Percentiles rank a stretch among this genome's conserved stretches.
Conservation (phyloP, 2,329 filamentous ascomycete species). For the Parasarocladium wereldwijsianum region DNA sequence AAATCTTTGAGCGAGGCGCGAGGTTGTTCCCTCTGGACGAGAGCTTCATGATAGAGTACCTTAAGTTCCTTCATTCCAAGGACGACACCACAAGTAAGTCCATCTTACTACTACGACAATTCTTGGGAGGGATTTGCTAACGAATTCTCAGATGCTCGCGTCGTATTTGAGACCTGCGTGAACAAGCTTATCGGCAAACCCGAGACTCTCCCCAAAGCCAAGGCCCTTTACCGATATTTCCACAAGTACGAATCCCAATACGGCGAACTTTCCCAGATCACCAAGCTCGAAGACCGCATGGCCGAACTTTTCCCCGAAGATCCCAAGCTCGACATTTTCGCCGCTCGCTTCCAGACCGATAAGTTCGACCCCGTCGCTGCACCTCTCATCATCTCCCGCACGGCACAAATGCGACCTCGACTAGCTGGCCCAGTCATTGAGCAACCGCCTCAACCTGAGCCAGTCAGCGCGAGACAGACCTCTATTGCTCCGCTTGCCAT, state of each 20-base stretch:
- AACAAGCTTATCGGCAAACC: constrained; percentile 66
- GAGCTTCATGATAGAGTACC: constrained; percentile 83
- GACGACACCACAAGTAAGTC: constrained; percentile 84
- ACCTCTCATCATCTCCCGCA: constrained; percentile 72
- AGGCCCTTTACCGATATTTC: constrained; percentile 78
- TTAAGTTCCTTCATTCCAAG: constrained; percentile 84
- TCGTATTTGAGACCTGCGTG: constrained; percentile 91
- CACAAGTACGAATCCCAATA: constrained; percentile 92
- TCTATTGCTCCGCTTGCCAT: constrained; percentile 22
- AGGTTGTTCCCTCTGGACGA: constrained; percentile 92
- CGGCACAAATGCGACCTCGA: constrained; percentile 59
- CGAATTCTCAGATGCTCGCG: constrained; percentile 60
- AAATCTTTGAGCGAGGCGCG: constrained; percentile 89
- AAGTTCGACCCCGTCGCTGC: constrained; percentile 71
- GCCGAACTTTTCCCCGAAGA: constrained; percentile 85
- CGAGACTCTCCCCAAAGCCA: constrained; percentile 59
- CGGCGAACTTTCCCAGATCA: constrained; percentile 81
- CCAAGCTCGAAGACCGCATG: constrained; percentile 86
- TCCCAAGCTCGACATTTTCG: constrained; percentile 60
- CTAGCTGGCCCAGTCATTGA: constrained; percentile 39
- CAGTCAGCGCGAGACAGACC: constrained; percentile 27
- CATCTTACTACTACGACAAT: not conserved
- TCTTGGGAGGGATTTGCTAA: constrained; percentile 8
- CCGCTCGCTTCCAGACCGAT: constrained; percentile 53
- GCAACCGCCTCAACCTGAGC: constrained; percentile 34